Conservation (phyloP, 805 yeast species). For the Teunomyces cretensis region DNA sequence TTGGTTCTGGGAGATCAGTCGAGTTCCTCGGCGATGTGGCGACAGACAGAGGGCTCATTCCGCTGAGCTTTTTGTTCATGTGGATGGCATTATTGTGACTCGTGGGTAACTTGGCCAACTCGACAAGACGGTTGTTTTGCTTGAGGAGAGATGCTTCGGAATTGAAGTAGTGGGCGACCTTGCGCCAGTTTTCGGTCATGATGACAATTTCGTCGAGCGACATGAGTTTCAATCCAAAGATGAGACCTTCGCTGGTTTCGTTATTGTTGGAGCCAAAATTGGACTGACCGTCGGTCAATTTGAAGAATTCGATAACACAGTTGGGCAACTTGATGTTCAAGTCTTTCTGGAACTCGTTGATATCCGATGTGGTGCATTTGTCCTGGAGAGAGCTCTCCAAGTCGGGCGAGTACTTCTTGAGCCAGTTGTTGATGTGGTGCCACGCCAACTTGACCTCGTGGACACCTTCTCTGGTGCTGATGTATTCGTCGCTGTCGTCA, state of each 20-base stretch:
- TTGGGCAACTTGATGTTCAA: slow-evolving; percentile 71
- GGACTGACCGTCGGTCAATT: slow-evolving; percentile 86
- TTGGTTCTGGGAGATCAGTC: slow-evolving; percentile 10
- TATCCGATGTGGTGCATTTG: slow-evolving; percentile 78
- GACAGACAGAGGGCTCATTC: not conserved
- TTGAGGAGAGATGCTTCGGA: slow-evolving; percentile 22
- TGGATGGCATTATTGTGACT: slow-evolving; percentile 16
- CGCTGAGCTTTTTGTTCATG: slow-evolving; percentile 13
- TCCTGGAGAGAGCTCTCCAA: slow-evolving; percentile 72
- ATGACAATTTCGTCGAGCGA: slow-evolving; percentile 77
- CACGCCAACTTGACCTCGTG: slow-evolving; percentile 78
- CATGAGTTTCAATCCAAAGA: slow-evolving; percentile 79
- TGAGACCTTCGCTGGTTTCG: slow-evolving; percentile 61
- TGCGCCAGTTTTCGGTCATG: slow-evolving; percentile 85
- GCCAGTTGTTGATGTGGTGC: slow-evolving; percentile 87
- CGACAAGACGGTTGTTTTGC: slow-evolving; percentile 15
- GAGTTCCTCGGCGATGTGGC: slow-evolving; percentile 2
- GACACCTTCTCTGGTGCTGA: slow-evolving; percentile 55
- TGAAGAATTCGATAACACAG: slow-evolving; percentile 76
- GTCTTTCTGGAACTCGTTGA: slow-evolving; percentile 81
- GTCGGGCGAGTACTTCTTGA: slow-evolving; percentile 76
- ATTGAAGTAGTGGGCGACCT: slow-evolving; percentile 50
- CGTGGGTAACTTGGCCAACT: slow-evolving; percentile 21
- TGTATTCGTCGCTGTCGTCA: slow-evolving; percentile 34
- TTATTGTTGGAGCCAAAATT: slow-evolving; percentile 60